Evolutionary conservation across 2,329 filamentous ascomycete species (phyloP), one percentile per base, ranked within the genome.

Genomic region (Colletotrichum siamense): DNA sequence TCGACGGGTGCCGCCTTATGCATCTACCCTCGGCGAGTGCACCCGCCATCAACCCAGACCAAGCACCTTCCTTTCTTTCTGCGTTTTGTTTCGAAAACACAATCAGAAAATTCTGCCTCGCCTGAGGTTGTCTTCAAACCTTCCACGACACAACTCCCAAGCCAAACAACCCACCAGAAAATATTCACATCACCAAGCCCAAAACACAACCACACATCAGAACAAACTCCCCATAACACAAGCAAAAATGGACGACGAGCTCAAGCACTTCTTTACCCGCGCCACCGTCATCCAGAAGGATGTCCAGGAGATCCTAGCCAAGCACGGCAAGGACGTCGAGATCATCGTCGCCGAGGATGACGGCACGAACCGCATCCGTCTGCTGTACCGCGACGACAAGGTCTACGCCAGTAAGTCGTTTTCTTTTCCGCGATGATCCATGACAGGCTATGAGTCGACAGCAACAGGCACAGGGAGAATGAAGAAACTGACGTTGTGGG

Each of bases 361-460:
- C 44, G 44, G 44, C 44, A 49, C 44, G 44, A 49, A 49, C 44
- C 44, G 44, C 44, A 49, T 49, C 44, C 44, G 44, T 49, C 44
- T 49, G n/a, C 10, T 49, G 44, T 49, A 22, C 44, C 44, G 44
- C 44, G 44, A 49, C 44, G 44, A 49, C 44, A 49, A 49, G 44
- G 44, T 49, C n/a, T 49, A 49, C 18, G 44, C 44, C 6, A 49
- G 44, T 49, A n/a, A 49, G 39, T 49, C 3, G 2, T 49, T 49
- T 8, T 8, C 0, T 6, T n/a, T 18, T 9, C 15, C 44, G 0
- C 6, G 7, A 49, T 49, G 3, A 22, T 12, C 6, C 18, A 18
- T n/a, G 18, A 49, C 18, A 49, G 44, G 3, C 18, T 18, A 7
- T 7, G 44, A 18, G 5, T 49, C 44, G 3, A n/a, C 5, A n/a